Evolutionary conservation across 225 moss, liverwort and hornwort species (phyloP), one percentile per base, ranked within the genome.

Genomic region (Physcomitrellopsis africana): DNA sequence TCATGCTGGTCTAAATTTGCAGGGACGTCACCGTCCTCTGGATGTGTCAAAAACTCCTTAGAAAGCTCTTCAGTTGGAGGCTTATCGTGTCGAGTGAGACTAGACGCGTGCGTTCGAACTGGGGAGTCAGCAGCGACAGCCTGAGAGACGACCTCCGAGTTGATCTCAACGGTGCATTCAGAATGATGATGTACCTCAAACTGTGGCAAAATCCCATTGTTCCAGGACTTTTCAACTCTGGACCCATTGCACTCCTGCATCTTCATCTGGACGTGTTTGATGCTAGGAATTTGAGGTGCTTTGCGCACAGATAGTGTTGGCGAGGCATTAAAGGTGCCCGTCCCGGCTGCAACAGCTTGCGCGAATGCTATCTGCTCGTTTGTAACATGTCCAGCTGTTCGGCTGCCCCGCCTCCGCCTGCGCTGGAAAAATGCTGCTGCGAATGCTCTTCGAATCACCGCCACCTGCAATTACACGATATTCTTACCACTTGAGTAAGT

Each of bases 401-500:
- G 83, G 7, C 63, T 83, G 60, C 81, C 81, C 29, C 87, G 78
- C 70, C 87, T 84, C 11, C 85, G 81, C 59, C 89, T 73, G 65
- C 87, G 89, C 67, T 90, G 89, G 78, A 80, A 84, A 55, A 90
- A 82, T 0, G 89, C 87, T 0, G 87, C 85, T 32, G 89, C 78
- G 26, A 90, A 87, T 42, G 89, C 89, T 76, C 85, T 60, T 58
- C 89, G 84, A 48, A 90, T 82, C 0, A 90, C 86, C 8, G 87
- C 89, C 60, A 90, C 89, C 81, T 86, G 61, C 57, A 79, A 11
- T 37, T 37, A 37, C 32, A 26, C 18, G 15, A 65, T 16, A 16
- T 41, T 9, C 27, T 29, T 55, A 46, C 16, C 26, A 62, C 19
- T 26, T 60, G 37, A 54, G 22, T 45, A 7, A 24, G 13, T n/a